Conservation (phyloP, 2,329 filamentous ascomycete genomes). For the Coniosporium tulheliwenetii region DNA sequence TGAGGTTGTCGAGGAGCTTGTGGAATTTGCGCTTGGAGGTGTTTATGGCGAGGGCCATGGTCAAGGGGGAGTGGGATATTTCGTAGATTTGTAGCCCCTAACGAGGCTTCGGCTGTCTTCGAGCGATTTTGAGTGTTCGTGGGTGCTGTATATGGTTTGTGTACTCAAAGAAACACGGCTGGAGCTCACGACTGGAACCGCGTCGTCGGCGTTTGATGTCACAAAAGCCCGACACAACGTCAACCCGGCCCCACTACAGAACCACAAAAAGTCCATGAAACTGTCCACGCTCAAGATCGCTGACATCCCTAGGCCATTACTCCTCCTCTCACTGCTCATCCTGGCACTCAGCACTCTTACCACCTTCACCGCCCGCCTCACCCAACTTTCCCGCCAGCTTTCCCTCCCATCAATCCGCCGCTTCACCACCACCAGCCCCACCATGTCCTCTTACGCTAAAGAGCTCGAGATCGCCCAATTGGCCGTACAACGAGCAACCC, state of each 20-base stretch:
- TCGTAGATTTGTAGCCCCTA: too few species aligned
- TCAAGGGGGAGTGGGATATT: too few species aligned
- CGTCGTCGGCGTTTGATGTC: too few species aligned
- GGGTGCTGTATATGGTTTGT: too few species aligned
- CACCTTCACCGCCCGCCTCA: constrained; percentile 10
- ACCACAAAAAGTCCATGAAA: too few species aligned
- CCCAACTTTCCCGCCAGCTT: constrained; percentile 3
- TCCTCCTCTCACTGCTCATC: constrained; percentile 12
- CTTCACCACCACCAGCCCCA: constrained; percentile 10
- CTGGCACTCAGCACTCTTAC: constrained; percentile 9
- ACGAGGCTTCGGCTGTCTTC: not conserved
- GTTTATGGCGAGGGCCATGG: constrained; percentile 41
- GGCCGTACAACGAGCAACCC: constrained; percentile 68
- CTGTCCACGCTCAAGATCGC: constrained; percentile 9
- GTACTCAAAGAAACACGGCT: too few species aligned
- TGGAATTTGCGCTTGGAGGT: constrained; percentile 77
- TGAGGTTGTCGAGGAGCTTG: constrained; percentile 47
- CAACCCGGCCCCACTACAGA: constrained; percentile 5
- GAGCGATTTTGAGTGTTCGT: not conserved
- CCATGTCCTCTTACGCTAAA: constrained; percentile 44
- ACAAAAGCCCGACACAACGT: constrained; percentile 3
- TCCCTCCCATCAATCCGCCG: constrained; percentile 1
- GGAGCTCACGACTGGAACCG: too few species aligned
- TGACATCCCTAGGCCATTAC: constrained; percentile 10
- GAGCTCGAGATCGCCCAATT: constrained; percentile 76